Evolutionary conservation across 495 filamentous ascomycete genomes (phyloP).

Genomic region (Penicillium pancosmium): DNA sequence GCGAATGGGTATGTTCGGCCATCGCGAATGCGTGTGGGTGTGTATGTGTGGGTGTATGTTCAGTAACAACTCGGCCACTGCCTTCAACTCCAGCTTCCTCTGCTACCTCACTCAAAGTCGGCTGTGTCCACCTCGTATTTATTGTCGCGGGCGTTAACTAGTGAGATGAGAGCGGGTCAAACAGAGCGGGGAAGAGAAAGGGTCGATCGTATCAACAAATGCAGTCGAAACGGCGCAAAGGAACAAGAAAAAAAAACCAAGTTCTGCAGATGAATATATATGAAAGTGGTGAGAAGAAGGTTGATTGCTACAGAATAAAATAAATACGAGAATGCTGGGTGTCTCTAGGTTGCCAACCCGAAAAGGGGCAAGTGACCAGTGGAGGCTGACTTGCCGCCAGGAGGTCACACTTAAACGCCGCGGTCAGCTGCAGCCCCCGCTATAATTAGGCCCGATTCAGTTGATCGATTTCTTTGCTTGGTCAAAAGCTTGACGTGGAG

Average conservation of each 20-base stretch:
- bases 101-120: too few relatives aligned
- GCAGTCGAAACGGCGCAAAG: background rate
- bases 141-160: background rate
- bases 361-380: conserved; percentile 22
- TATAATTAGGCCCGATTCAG: background rate
- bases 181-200: conserved; percentile 2
- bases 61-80: background rate
- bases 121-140: background rate
- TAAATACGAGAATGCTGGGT: background rate
- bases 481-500: conserved; percentile 17
- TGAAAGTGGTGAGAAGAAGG: background rate
- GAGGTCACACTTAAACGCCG: conserved; percentile 33
- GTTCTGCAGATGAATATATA: background rate
- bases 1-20: conserved; percentile 15
- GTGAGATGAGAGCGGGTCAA: background rate
- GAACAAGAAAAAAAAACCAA: background rate
- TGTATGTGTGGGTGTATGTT: background rate
- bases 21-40: conserved; percentile 1
- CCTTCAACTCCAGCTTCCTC: too few relatives aligned
- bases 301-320: background rate
- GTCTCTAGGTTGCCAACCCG: background rate
- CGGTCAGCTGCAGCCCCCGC: conserved; percentile 25
- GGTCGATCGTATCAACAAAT: background rate
- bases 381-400: conserved; percentile 24
- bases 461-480: conserved; percentile 4